phyloP scores from a whole-genome alignment of 106 monocot species.

The Phalaenopsis equestris region DNA sequence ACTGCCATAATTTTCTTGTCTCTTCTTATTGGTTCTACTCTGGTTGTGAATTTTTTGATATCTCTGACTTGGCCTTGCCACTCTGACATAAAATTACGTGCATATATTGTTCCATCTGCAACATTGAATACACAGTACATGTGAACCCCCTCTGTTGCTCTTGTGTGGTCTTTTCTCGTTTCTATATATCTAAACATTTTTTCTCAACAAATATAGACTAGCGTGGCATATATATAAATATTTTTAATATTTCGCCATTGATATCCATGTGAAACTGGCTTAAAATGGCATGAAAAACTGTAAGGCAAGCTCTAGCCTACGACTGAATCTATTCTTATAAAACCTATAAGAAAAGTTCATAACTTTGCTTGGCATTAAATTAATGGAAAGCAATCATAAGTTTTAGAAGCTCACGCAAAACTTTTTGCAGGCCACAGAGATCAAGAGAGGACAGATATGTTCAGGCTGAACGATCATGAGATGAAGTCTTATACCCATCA shows the following conservation, averaged over 20 bases:
- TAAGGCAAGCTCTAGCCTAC: background rate
- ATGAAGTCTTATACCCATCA: background rate
- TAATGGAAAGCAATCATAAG: background rate
- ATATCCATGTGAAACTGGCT: background rate
- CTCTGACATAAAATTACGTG: conserved; percentile 6
- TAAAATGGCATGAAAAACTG: background rate
- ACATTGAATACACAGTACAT: background rate
- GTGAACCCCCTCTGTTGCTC: background rate
- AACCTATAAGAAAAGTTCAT: background rate
- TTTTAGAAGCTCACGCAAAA: conserved; percentile 8
- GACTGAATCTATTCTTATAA: background rate
- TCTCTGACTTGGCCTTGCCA: background rate
- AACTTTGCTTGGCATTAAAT: background rate
- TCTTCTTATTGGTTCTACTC: background rate
- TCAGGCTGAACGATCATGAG: background rate
- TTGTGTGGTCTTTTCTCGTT: background rate
- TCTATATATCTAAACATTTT: background rate
- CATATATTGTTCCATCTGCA: background rate
- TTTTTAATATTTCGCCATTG: background rate
- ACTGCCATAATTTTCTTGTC: background rate
- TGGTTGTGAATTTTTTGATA: background rate
- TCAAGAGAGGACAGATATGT: background rate
- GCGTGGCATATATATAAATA: background rate
- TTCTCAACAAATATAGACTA: background rate
- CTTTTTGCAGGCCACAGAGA: background rate